Evolutionary conservation across 176 grass and related monocot genomes (phyloP), one percentile per base, ranked within the genome.

Genomic region (Eremochloa ophiuroides): DNA sequence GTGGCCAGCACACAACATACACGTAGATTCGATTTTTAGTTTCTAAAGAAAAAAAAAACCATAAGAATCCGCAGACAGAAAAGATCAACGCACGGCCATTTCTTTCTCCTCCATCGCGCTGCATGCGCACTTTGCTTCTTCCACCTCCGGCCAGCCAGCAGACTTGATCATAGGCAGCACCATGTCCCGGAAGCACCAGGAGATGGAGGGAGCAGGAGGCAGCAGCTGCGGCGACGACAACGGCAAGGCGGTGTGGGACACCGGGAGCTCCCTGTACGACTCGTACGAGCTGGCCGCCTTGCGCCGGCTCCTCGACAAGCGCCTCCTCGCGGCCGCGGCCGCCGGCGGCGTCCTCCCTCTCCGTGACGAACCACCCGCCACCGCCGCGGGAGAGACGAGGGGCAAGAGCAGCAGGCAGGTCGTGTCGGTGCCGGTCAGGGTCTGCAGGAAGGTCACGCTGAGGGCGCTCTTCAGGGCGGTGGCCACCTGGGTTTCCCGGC

Each of bases 201-300:
- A 29, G 20, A 14, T 15, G 29, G 34, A 29, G 26, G 38, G 26
- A 88, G 79, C 28, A 26, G 62, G 30, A 25, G 35, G 13, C 39
- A 28, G 4, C 30, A 11, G 7, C 75, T 20, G 6, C 9, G 35
- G 3, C 20, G 60, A 23, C 29, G 16, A 0, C 17, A 47, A 62
- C 20, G 35, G 58, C 43, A 58, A 31, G 46, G 46, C 37, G 41
- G 59, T 83, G n/a, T 93, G 87, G 81, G 94, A 97, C 81, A 91
- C 81, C 85, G 84, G 91, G 16, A 97, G 91, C 65, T 92, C 88
- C 11, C 79, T 97, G 25, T 89, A 93, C 35, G 86, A 93, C 88
- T 97, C 94, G 10, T 89, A 89, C 63, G 91, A 93, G 81, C 64
- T 97, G 67, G 88, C 88, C 60, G 90, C 91, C 76, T 33, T 97